phyloP scores from a whole-genome alignment of 768 basidiomycete genomes.

The Xerocomellus intermedius region DNA sequence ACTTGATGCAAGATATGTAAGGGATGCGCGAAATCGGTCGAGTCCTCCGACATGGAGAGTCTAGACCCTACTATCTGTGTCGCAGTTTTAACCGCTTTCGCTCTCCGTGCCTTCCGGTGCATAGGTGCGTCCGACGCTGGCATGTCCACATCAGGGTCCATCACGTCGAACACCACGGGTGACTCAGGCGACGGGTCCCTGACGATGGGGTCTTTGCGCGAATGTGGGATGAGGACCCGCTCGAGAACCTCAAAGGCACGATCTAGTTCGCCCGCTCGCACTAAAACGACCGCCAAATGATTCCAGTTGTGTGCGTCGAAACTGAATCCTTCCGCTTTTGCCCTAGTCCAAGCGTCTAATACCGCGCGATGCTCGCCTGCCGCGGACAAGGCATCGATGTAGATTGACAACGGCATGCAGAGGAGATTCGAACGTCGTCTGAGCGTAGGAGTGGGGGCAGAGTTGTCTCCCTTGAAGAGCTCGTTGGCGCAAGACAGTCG shows the following conservation, averaged over 20 bases:
- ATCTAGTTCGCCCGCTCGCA: constrained; percentile 78
- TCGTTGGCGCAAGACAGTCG: constrained; percentile 36
- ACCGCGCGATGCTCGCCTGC: constrained; percentile 62
- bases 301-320: constrained; percentile 95
- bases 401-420: constrained; percentile 76
- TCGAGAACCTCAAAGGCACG: constrained; percentile 84
- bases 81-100: constrained; percentile 20
- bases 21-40: constrained; percentile 54
- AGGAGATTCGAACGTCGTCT: constrained; percentile 54
- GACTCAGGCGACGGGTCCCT: constrained; percentile 36
- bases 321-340: constrained; percentile 61
- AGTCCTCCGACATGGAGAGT: constrained; percentile 14
- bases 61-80: constrained; percentile 11
- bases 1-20: constrained; percentile 61
- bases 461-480: constrained; percentile 31
- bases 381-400: constrained; percentile 70
- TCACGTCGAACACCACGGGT: constrained; percentile 40
- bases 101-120: constrained; percentile 27
- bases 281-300: constrained; percentile 68
- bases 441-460: constrained; percentile 2
- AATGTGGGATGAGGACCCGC: constrained; percentile 65
- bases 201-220: constrained; percentile 29
- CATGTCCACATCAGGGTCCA: constrained; percentile 22
- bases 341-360: constrained; percentile 61
- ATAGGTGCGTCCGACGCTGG: constrained; percentile 32